phyloP scores from a whole-genome alignment of 306 rosid species.

The Prinsepia uniflora region DNA sequence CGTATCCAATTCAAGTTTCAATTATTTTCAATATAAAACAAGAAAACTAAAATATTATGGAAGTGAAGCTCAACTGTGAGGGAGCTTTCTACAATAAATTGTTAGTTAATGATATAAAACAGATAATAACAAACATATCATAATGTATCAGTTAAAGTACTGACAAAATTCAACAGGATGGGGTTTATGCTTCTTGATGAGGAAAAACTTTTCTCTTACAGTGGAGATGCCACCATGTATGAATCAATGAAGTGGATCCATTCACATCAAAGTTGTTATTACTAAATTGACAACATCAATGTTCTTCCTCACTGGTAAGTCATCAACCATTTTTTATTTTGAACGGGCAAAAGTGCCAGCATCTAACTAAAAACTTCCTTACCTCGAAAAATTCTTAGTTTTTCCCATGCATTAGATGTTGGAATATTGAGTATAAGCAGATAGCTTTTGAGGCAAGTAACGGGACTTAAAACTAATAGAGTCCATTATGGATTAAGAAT shows the following conservation, averaged over 20 bases:
- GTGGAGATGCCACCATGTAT: not conserved
- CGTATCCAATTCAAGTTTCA: not conserved
- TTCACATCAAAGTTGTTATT: not conserved
- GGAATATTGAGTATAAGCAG: too few species aligned
- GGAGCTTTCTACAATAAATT: not conserved
- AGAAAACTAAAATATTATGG: not conserved
- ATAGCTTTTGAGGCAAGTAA: too few species aligned
- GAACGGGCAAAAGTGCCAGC: not conserved
- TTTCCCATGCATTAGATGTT: constrained; percentile 72
- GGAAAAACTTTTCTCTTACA: not conserved
- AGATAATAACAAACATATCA: not conserved
- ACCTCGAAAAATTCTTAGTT: constrained; percentile 70
- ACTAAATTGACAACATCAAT: not conserved
- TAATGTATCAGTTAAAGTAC: not conserved
- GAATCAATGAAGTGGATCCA: not conserved
- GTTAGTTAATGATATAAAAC: not conserved
- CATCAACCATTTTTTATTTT: not conserved
- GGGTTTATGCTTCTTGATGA: not conserved
- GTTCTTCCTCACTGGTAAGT: not conserved
- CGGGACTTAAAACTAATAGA: too few species aligned
- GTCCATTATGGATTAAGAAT: too few species aligned
- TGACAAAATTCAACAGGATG: not conserved
- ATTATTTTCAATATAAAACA: not conserved
- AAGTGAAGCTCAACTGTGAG: not conserved
- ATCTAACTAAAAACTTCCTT: constrained; percentile 6